These are phyloP conservation scores for Teratosphaeria viscida DNA, from an alignment of 2,329 filamentous ascomycete species.

Conservation along the genomic window DNA sequence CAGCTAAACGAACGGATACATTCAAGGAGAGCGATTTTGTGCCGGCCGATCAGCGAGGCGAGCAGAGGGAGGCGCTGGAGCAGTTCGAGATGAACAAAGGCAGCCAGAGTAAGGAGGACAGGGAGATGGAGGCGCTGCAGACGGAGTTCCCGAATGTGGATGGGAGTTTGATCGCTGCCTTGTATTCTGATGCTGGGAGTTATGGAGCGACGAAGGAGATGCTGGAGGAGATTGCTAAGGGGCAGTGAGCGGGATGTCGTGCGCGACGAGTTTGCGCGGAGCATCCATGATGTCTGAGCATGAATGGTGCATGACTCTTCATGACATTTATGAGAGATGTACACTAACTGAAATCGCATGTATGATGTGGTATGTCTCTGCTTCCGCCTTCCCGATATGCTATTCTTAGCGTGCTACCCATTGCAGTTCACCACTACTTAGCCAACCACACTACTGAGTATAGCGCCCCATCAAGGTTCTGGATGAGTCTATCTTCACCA, in stretches of 20 bases:
- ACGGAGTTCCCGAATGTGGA: slow-evolving; percentile 36
- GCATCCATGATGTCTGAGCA: not conserved
- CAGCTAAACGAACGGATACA: slow-evolving; percentile 11
- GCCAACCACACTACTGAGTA: not conserved
- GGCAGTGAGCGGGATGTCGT: not conserved
- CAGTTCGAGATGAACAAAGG: slow-evolving; percentile 35
- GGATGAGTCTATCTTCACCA: not conserved
- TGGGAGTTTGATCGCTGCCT: slow-evolving; percentile 34
- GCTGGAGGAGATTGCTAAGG: slow-evolving; percentile 28
- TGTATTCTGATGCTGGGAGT: slow-evolving; percentile 33
- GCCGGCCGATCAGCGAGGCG: slow-evolving; percentile 27
- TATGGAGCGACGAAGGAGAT: slow-evolving; percentile 35
- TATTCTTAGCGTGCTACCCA: not conserved
- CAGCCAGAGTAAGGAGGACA: slow-evolving; percentile 28
- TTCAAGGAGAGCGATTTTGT: slow-evolving; percentile 29
- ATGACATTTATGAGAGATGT: not conserved
- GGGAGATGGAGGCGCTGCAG: slow-evolving; percentile 32
- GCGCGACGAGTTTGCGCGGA: not conserved
- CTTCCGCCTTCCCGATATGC: not conserved
- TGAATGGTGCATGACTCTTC: not conserved
- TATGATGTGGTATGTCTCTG: not conserved
- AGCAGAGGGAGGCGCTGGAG: slow-evolving; percentile 30
- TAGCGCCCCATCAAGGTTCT: not conserved
- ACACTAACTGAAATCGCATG: not conserved
- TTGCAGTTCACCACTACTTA: not conserved